Conservation (phyloP, 805 yeast genomes). For the Yarrowia porcina region DNA sequence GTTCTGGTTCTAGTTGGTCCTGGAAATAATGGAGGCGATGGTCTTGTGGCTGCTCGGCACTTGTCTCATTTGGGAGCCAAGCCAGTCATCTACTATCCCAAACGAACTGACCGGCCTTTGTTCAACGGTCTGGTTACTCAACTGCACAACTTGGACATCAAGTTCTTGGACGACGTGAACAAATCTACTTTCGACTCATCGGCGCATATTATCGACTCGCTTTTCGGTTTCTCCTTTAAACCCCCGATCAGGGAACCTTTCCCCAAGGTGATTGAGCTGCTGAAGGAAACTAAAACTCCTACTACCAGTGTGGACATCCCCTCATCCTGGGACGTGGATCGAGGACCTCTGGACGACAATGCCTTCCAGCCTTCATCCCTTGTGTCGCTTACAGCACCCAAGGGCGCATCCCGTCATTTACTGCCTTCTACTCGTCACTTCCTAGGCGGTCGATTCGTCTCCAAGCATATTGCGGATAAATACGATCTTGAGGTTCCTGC, state of each 20-base stretch:
- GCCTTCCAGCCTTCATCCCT: slow-evolving; percentile 61
- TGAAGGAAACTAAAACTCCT: slow-evolving; percentile 48
- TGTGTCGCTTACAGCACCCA: slow-evolving; percentile 89
- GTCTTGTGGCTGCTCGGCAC: slow-evolving; percentile 92
- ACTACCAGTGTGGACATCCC: slow-evolving; percentile 87
- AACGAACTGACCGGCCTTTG: slow-evolving; percentile 51
- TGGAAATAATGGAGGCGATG: slow-evolving; percentile 96
- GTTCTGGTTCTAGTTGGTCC: slow-evolving; percentile 85
- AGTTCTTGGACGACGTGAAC: slow-evolving; percentile 45
- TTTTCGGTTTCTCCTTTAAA: slow-evolving; percentile 90
- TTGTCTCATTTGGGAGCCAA: slow-evolving; percentile 71
- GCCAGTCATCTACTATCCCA: slow-evolving; percentile 81
- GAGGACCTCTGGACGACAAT: slow-evolving; percentile 58
- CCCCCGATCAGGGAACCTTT: slow-evolving; percentile 87
- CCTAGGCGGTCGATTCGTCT: slow-evolving; percentile 87
- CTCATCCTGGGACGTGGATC: slow-evolving; percentile 95
- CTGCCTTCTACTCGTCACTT: slow-evolving; percentile 53
- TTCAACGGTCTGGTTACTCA: slow-evolving; percentile 64
- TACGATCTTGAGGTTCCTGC: slow-evolving; percentile 67
- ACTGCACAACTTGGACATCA: slow-evolving; percentile 59
- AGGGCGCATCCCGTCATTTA: slow-evolving; percentile 68
- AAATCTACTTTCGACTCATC: slow-evolving; percentile 38
- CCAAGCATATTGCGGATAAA: slow-evolving; percentile 60
- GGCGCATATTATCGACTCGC: slow-evolving; percentile 65
- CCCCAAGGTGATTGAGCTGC: slow-evolving; percentile 44